Conservation (phyloP, 2,329 filamentous ascomycete species). For the Endoconidiophora polonica region DNA sequence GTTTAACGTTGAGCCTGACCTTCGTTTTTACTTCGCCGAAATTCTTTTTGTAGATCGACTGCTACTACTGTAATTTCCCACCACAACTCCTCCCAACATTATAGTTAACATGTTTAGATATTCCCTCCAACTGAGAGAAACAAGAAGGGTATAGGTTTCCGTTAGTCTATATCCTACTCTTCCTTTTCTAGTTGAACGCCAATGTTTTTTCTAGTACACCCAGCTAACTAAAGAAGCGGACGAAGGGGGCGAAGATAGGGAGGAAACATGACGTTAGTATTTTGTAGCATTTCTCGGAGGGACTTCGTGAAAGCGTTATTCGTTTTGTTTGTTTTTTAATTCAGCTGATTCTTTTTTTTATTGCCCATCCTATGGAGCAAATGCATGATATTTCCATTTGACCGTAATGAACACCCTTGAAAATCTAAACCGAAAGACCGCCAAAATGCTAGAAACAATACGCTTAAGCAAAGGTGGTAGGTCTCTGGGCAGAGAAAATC, state of each 20-base stretch:
- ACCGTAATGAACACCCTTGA: slow-evolving; percentile 44
- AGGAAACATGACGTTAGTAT: not conserved
- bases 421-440: slow-evolving; percentile 30
- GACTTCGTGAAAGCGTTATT: slow-evolving; percentile 11
- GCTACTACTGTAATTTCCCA: no score
- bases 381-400: slow-evolving; percentile 43
- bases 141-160: no score
- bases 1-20: no score
- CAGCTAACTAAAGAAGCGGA: not conserved
- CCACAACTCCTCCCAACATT: no score
- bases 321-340: slow-evolving; percentile 12
- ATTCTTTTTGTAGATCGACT: no score
- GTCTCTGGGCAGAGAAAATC: slow-evolving; percentile 83
- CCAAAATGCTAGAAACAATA: slow-evolving; percentile 33
- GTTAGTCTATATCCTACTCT: no score
- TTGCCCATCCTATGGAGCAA: slow-evolving; percentile 18
- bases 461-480: slow-evolving; percentile 90
- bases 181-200: no score
- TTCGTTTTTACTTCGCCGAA: no score
- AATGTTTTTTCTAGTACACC: no score
- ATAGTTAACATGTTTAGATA: no score
- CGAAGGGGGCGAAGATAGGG: not conserved
- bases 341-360: slow-evolving; percentile 14
- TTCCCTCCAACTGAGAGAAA: no score
- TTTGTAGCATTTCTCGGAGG: not conserved